Evolutionary conservation across 2,329 filamentous ascomycete genomes (phyloP).

Genomic region (Arthrobotrys megalospora): DNA sequence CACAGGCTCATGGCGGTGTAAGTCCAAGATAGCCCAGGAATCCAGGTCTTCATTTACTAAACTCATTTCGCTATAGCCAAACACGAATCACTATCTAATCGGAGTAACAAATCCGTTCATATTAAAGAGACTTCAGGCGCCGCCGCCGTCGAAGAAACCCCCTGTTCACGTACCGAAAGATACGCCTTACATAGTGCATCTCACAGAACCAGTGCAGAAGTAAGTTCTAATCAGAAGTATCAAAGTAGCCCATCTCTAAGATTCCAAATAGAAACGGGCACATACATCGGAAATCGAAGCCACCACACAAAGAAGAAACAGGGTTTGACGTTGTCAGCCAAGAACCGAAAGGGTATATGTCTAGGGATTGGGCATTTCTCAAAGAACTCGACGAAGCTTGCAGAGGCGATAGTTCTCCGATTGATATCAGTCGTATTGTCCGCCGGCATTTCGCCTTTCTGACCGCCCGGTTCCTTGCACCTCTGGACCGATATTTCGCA

Average conservation of each 20-base stretch:
- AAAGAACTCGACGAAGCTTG: slow-evolving; percentile 63
- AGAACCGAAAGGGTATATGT: slow-evolving; percentile 64
- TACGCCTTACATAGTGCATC: slow-evolving; percentile 63
- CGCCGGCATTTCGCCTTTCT: slow-evolving; percentile 64
- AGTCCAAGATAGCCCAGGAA: slow-evolving; percentile 15
- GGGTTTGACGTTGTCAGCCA: slow-evolving; percentile 62
- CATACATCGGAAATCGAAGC: slow-evolving; percentile 41
- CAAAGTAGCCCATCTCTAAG: not conserved
- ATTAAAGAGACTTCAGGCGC: slow-evolving; percentile 62
- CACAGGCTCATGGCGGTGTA: slow-evolving; percentile 63
- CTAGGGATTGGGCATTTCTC: slow-evolving; percentile 63
- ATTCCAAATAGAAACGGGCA: slow-evolving; percentile 41
- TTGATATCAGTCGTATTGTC: slow-evolving; percentile 62
- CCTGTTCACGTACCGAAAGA: slow-evolving; percentile 27
- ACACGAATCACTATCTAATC: slow-evolving; percentile 64
- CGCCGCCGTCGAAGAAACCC: slow-evolving; percentile 34
- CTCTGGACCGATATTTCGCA: slow-evolving; percentile 64
- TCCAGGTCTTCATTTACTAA: not conserved
- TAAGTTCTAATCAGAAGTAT: not conserved
- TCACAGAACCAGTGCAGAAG: slow-evolving; percentile 61
- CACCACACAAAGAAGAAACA: slow-evolving; percentile 57
- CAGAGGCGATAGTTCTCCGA: slow-evolving; percentile 37
- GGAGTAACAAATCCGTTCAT: slow-evolving; percentile 65
- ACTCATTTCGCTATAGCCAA: slow-evolving; percentile 49
- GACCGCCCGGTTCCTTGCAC: slow-evolving; percentile 64